These are phyloP conservation scores for Wickerhamomyces hampshirensis DNA, from an alignment of 805 yeast species.

Conservation along the genomic window DNA sequence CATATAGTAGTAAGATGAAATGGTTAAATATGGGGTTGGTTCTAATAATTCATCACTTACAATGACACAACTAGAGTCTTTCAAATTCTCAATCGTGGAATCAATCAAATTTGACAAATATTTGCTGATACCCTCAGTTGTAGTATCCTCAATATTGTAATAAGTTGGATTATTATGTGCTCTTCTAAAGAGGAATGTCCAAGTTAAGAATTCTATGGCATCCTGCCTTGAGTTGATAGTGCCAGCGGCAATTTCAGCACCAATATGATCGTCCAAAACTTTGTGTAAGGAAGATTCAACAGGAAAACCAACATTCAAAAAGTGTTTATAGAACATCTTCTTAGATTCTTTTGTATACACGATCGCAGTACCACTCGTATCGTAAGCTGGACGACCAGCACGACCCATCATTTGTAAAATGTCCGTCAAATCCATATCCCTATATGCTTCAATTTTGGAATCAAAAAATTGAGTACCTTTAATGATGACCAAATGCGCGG, in stretches of 20 bases:
- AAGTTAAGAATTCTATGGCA: constrained; percentile 94
- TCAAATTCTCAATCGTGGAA: constrained; percentile 57
- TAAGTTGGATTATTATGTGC: constrained; percentile 91
- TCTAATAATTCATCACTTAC: constrained; percentile 39
- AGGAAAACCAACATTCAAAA: constrained; percentile 92
- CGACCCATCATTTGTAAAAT: constrained; percentile 98
- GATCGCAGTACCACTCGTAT: constrained; percentile 87
- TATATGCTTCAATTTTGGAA: constrained; percentile 88
- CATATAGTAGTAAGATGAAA: constrained; percentile 87
- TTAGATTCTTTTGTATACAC: constrained; percentile 79
- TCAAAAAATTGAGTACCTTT: constrained; percentile 97
- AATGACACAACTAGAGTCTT: constrained; percentile 67
- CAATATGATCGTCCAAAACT: constrained; percentile 83
- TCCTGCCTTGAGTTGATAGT: constrained; percentile 91
- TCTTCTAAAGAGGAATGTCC: constrained; percentile 87
- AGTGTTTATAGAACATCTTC: constrained; percentile 79
- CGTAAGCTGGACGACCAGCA: constrained; percentile 98
- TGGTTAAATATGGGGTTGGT: constrained; percentile 78
- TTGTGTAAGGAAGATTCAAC: constrained; percentile 81
- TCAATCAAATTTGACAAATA: constrained; percentile 72
- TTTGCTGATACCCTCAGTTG: constrained; percentile 71
- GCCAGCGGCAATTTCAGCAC: constrained; percentile 95
- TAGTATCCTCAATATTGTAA: constrained; percentile 78
- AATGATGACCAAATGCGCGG: constrained; percentile 94
- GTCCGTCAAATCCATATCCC: constrained; percentile 91